Base-by-base conservation (phyloP, 1,139 yeast genomes). In the Taphrina confusa region DNA sequence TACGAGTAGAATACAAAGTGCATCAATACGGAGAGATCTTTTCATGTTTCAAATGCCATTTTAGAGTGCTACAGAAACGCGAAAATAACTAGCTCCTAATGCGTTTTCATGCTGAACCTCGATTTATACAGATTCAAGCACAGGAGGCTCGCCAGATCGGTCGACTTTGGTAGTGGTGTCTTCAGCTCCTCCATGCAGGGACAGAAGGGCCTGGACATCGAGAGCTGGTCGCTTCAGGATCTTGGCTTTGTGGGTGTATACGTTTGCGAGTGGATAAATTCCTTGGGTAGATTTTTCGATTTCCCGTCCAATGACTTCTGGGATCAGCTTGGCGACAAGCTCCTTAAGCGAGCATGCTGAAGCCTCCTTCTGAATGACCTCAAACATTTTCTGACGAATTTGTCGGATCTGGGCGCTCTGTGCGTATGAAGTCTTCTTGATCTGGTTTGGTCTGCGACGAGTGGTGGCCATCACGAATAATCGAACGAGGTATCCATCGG, bases 391-490 rank as follows among this genome's bases (percentile, higher is more conserved):
- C 86, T 86, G 85, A 81, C 94, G 84, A 74, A 80, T 80, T 72
- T 82, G 88, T 79, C 94, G 86, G 79, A 87, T 83, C 80, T 87
- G 89, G 69, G 95, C 87, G 67, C 90, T 79, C 80, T 87, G 92
- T 72, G 95, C 95, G 78, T 87, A 87, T 70, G 92, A 80, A 73
- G 92, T 85, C 84, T 86, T 87, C 86, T 86, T 87, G 76, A 87
- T 81, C 79, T 87, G 95, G 83, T 85, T 85, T 71, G 88, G 81
- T 76, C 84, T 86, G 77, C 91, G 85, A 83, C 84, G 86, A 80
- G 95, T 87, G 90, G 87, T 87, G 69, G 90, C 95, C 79, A 87
- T 85, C 77, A 88, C 88, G 76, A 87, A 87, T 70, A 87, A 81
- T 79, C 95, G 86, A 75, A 87, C 79, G 72, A 84, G 85, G 85